A percentile compares a stretch with the other conserved stretches of the same genome.
Conservation (phyloP, 2,329 filamentous ascomycete species). For the Fusarium oligoseptatum region DNA sequence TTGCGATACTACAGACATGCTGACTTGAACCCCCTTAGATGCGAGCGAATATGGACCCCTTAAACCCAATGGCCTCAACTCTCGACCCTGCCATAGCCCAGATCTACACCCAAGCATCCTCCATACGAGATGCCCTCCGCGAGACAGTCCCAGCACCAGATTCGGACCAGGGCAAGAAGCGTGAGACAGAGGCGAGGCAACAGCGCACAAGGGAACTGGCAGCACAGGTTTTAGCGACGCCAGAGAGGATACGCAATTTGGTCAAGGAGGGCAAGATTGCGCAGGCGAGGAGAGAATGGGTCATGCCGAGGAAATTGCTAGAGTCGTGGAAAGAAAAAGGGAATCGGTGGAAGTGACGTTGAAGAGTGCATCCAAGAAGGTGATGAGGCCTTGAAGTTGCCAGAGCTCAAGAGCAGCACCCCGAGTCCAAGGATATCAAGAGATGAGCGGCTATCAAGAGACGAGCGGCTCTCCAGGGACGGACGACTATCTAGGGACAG, state of each 20-base stretch:
- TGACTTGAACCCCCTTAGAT: conserved; percentile 62
- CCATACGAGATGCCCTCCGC: conserved; percentile 67
- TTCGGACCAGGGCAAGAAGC: conserved; percentile 53
- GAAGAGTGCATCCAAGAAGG: conserved; percentile 67
- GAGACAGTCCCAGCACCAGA: conserved; percentile 62
- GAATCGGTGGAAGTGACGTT: conserved; percentile 68
- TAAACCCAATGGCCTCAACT: conserved; percentile 80
- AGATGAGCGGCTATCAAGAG: conserved; percentile 33
- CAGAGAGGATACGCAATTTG: conserved; percentile 69
- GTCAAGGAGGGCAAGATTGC: conserved; percentile 70
- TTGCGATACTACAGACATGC: neutral
- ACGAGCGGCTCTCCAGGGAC: conserved; percentile 35
- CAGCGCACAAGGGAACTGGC: conserved; percentile 69
- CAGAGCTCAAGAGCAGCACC: conserved; percentile 27
- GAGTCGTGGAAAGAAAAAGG: conserved; percentile 66
- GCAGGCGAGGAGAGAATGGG: conserved; percentile 71
- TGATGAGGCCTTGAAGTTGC: conserved; percentile 60
- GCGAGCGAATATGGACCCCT: conserved; percentile 83
- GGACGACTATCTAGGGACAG: conserved; percentile 36
- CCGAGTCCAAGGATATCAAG: conserved; percentile 40
- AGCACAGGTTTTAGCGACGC: conserved; percentile 71
- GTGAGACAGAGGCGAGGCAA: conserved; percentile 50
- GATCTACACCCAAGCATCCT: conserved; percentile 74
- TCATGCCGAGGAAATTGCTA: conserved; percentile 65
- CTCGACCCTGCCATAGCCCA: conserved; percentile 80